Evolutionary conservation across 108 stramenopile genomes (phyloP).

Genomic region (Chaetoceros tenuissimus): DNA sequence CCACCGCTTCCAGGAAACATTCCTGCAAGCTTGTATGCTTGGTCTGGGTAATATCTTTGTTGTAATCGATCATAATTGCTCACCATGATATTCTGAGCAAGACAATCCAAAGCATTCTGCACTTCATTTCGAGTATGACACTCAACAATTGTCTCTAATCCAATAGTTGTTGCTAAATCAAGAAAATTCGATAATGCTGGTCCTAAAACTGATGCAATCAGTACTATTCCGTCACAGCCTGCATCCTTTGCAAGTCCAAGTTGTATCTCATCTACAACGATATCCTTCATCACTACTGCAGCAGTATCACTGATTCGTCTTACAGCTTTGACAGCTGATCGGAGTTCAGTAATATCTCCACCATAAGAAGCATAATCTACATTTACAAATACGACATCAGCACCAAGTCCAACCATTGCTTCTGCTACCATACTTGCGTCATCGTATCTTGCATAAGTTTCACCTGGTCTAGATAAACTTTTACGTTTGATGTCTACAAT

Average conservation of each 20-base stretch:
- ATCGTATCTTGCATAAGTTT: conserved; percentile 72
- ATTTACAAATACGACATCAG: conserved; percentile 83
- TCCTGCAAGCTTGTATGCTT: conserved; percentile 76
- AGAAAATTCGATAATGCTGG: conserved; percentile 77
- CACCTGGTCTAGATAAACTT: conserved; percentile 57
- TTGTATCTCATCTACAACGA: conserved; percentile 87
- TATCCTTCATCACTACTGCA: conserved; percentile 88
- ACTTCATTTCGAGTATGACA: conserved; percentile 85
- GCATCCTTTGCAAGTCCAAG: conserved; percentile 84
- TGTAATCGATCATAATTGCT: conserved; percentile 74
- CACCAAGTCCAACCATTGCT: conserved; percentile 84
- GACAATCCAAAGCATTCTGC: conserved; percentile 60
- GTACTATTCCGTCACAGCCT: conserved; percentile 75
- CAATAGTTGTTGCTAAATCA: conserved; percentile 77
- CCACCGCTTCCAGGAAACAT: conserved; percentile 81
- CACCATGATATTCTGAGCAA: conserved; percentile 80
- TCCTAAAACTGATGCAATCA: conserved; percentile 76
- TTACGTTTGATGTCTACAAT: conserved; percentile 84
- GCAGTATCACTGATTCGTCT: conserved; percentile 49
- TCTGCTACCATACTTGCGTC: conserved; percentile 81
- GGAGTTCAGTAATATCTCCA: conserved; percentile 72
- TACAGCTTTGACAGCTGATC: conserved; percentile 64
- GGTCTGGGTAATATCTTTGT: conserved; percentile 52
- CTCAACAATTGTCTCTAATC: conserved; percentile 85
- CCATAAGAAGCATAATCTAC: conserved; percentile 82